Conservation (phyloP, 2,329 filamentous ascomycete genomes). For the Teratosphaeria zuluensis region DNA sequence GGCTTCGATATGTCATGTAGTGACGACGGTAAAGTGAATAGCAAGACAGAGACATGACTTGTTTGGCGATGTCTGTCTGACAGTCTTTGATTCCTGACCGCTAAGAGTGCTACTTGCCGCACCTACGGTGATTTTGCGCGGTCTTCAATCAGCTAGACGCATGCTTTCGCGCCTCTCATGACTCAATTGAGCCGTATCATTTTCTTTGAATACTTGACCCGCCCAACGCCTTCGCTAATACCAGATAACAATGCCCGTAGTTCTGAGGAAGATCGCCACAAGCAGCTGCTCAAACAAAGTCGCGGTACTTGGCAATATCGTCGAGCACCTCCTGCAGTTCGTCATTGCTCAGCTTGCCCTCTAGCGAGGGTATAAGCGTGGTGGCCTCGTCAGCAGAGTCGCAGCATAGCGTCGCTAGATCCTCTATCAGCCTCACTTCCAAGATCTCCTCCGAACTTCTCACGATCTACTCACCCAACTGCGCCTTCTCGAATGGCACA, state of each 20-base stretch:
- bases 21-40: too few relatives aligned
- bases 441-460: not conserved
- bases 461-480: conserved; percentile 59
- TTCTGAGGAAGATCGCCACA: not conserved
- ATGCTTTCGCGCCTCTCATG: not conserved
- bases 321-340: conserved; percentile 81
- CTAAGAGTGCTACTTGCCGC: too few relatives aligned
- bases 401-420: conserved; percentile 75
- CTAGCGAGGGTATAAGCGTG: conserved; percentile 80
- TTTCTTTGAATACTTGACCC: not conserved
- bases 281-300: conserved; percentile 20
- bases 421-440: not conserved
- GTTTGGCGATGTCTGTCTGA: too few relatives aligned
- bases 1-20: too few relatives aligned
- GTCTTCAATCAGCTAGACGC: too few relatives aligned
- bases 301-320: conserved; percentile 74
- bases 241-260: not conserved
- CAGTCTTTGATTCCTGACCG: too few relatives aligned
- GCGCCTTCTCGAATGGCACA: conserved; percentile 81
- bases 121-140: too few relatives aligned
- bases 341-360: conserved; percentile 82
- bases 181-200: not conserved
- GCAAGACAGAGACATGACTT: too few relatives aligned
- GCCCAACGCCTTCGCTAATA: not conserved
- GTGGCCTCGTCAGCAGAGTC: conserved; percentile 92